Conservation (phyloP, 2,329 filamentous ascomycete genomes). For the Uncinocarpus reesii region DNA sequence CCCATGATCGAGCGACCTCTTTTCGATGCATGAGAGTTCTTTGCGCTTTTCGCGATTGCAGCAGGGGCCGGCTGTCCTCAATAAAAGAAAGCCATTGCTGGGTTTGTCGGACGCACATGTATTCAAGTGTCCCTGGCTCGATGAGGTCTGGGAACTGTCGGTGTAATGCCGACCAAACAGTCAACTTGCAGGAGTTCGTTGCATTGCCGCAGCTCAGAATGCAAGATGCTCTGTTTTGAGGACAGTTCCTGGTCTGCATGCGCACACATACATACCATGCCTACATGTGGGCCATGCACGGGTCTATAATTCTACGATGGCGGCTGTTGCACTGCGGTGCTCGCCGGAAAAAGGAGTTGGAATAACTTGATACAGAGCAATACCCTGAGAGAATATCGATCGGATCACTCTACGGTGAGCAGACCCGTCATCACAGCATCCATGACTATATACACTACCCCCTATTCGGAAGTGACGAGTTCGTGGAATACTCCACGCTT, state of each 20-base stretch:
- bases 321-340: not conserved
- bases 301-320: not conserved
- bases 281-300: conserved; percentile 4
- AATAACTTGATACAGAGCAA: too few species aligned
- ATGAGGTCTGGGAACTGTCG: not conserved
- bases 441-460: not conserved
- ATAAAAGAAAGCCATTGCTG: too few species aligned
- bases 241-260: not conserved
- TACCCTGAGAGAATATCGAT: too few species aligned
- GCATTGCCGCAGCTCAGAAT: not conserved
- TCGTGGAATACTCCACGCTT: too few species aligned
- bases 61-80: too few species aligned
- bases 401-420: not conserved
- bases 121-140: not conserved
- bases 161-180: not conserved
- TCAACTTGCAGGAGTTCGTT: not conserved
- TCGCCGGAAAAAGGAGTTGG: not conserved
- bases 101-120: not conserved
- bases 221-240: not conserved
- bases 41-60: too few species aligned
- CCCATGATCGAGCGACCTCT: too few species aligned
- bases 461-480: too few species aligned
- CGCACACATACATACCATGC: not conserved
- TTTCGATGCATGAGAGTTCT: too few species aligned
- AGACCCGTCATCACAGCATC: conserved; percentile 10